These are phyloP conservation scores for Xylariomycetidae sp. DNA, from an alignment of 2,329 filamentous ascomycete genomes.

Conservation along the genomic window DNA sequence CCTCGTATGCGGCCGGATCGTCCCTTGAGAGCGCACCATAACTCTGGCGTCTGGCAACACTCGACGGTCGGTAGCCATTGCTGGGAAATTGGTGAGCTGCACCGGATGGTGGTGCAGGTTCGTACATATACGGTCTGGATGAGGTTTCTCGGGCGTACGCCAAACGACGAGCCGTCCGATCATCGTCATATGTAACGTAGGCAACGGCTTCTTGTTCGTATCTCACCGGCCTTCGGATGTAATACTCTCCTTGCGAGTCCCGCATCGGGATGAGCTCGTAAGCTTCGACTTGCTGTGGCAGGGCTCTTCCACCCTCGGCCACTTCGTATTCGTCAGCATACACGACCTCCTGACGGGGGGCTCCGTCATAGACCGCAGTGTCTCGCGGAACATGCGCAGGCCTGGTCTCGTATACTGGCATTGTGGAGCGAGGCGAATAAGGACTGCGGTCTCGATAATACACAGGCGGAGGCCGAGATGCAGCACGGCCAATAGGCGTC, in stretches of 20 bases:
- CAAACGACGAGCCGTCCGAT: not conserved
- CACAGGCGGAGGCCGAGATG: not conserved
- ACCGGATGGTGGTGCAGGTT: too few relatives aligned
- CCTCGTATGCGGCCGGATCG: slow-evolving; percentile 1
- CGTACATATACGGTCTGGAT: not conserved
- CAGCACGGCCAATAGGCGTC: not conserved
- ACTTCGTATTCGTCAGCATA: too few relatives aligned
- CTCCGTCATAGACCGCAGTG: not conserved
- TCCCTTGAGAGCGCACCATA: not conserved
- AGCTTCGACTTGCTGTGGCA: not conserved
- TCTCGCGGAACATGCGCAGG: not conserved
- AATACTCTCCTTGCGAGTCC: slow-evolving; percentile 2
- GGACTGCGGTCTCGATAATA: too few relatives aligned
- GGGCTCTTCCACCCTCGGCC: not conserved
- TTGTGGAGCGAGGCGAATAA: too few relatives aligned
- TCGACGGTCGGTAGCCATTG: not conserved
- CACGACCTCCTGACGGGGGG: not conserved
- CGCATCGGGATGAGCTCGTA: slow-evolving; percentile 1
- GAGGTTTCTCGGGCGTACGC: not conserved
- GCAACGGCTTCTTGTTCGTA: not conserved
- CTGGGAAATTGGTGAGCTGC: too few relatives aligned
- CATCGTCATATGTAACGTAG: not conserved
- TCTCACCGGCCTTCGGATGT: not conserved
- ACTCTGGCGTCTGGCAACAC: not conserved
- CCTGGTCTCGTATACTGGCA: not conserved